Evolutionary conservation across 2,329 filamentous ascomycete genomes (phyloP).

Genomic region (Endothia cerciana): DNA sequence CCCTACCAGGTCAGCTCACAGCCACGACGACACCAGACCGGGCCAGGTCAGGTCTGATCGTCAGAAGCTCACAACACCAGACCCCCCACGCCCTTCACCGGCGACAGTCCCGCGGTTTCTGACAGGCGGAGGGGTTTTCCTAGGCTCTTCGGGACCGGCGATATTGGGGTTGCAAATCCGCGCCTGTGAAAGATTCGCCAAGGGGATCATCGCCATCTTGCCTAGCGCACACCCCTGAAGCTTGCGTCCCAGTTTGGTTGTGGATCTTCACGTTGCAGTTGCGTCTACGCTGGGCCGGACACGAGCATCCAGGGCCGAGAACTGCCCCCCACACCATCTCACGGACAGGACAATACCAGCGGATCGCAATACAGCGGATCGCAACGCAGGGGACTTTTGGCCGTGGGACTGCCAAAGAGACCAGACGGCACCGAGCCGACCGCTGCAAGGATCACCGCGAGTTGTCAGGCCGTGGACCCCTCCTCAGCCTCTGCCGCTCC

Average conservation of each 20-base stretch:
- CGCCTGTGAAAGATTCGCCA: neutral
- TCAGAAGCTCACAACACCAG: neutral
- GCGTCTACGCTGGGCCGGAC: neutral
- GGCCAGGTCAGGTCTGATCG: neutral
- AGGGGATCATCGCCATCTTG: conserved; percentile 4
- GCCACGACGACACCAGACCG: neutral
- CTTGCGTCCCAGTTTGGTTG: conserved; percentile 2
- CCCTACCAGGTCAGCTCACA: neutral
- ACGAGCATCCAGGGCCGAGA: neutral
- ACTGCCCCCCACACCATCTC: neutral
- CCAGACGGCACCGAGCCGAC: neutral
- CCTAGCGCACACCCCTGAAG: conserved; percentile 8
- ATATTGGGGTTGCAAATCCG: neutral
- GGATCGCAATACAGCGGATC: neutral
- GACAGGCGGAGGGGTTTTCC: neutral
- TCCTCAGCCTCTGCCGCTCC: conserved; percentile 1
- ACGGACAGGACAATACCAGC: too few species aligned
- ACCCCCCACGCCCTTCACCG: too few species aligned
- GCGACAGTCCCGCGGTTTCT: neutral
- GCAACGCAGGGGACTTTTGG: neutral
- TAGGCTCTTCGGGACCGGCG: neutral
- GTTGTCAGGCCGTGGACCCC: neutral
- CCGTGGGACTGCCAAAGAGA: neutral
- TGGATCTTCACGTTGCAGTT: neutral
- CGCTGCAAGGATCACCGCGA: neutral